Percentiles rank a stretch among this genome's conserved stretches.
These are phyloP conservation scores for Gracilariopsis chorda DNA, from an alignment of 23 red algal species.

Conservation along the genomic window DNA sequence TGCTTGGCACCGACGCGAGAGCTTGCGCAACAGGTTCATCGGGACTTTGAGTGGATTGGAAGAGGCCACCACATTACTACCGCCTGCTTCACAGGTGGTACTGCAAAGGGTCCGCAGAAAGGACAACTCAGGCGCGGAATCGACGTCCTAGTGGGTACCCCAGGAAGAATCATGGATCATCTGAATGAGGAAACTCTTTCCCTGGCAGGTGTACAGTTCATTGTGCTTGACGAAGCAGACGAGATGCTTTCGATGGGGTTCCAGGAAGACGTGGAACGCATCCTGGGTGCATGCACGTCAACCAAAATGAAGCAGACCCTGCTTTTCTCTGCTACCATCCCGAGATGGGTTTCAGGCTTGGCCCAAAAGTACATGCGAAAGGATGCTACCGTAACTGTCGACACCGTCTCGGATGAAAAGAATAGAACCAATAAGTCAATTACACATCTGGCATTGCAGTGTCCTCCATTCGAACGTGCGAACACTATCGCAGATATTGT, in stretches of 20 bases:
- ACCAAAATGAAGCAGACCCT: conserved; percentile 74
- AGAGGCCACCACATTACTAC: conserved; percentile 37
- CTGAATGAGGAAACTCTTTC: conserved; percentile 52
- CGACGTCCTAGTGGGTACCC: conserved; percentile 79
- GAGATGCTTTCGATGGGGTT: conserved; percentile 92
- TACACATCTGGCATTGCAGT: conserved; percentile 54
- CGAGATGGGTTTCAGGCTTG: conserved; percentile 70
- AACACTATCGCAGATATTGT: conserved; percentile 65
- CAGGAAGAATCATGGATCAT: conserved; percentile 80
- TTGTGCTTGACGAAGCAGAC: conserved; percentile 87
- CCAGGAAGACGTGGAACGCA: conserved; percentile 73
- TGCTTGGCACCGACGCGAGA: conserved; percentile 83
- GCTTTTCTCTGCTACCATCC: conserved; percentile 87
- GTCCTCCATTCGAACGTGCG: conserved; percentile 12
- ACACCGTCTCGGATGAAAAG: conserved; percentile 59
- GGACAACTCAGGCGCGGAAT: conserved; percentile 45
- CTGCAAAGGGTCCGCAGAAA: conserved; percentile 49
- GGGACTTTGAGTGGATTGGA: conserved; percentile 71
- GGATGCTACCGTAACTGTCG: conserved; percentile 54
- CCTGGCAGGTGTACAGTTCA: conserved; percentile 43
- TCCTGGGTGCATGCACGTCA: conserved; percentile 47
- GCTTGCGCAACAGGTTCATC: conserved; percentile 79
- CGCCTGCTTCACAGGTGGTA: conserved; percentile 69
- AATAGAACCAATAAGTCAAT: conserved; percentile 68
- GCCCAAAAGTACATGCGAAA: conserved; percentile 66